Evolutionary conservation across 148 eudicot genomes (phyloP).

Genomic region (Limonium bicolor): DNA sequence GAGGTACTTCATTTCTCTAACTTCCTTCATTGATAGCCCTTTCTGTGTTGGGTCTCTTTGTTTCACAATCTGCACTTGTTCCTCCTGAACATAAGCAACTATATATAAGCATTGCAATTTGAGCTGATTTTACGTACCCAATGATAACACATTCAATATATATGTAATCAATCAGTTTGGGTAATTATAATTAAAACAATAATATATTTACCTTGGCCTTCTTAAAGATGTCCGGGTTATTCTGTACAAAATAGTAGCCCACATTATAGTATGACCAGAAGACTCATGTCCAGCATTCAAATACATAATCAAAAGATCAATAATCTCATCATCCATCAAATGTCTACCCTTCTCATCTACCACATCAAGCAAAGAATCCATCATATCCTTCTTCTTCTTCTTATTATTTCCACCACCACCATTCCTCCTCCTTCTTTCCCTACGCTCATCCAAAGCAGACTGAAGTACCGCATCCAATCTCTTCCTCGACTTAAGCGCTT

Average conservation of each 20-base stretch:
- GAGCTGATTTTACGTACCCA: neutral
- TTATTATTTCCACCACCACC: neutral
- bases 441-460: constrained; percentile 2
- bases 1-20: constrained; percentile 30
- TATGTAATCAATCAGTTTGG: neutral
- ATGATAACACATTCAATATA: neutral
- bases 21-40: constrained; percentile 24
- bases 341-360: constrained; percentile 28
- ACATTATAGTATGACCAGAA: constrained; percentile 35
- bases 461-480: constrained; percentile 25
- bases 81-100: constrained; percentile 19
- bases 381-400: constrained; percentile 24
- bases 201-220: constrained; percentile 25
- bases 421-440: constrained; percentile 20
- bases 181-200: neutral
- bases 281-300: constrained; percentile 47
- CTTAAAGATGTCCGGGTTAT: constrained; percentile 25
- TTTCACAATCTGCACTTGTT: constrained; percentile 28
- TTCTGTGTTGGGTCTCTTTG: constrained; percentile 17
- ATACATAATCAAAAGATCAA: constrained; percentile 25
- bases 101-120: neutral
- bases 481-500: constrained; percentile 48
- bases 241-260: constrained; percentile 32
- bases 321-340: constrained; percentile 38
- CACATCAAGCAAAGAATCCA: constrained; percentile 23